These are phyloP conservation scores for Fusarium illudens DNA, from an alignment of 2,329 filamentous ascomycete genomes.

Conservation along the genomic window DNA sequence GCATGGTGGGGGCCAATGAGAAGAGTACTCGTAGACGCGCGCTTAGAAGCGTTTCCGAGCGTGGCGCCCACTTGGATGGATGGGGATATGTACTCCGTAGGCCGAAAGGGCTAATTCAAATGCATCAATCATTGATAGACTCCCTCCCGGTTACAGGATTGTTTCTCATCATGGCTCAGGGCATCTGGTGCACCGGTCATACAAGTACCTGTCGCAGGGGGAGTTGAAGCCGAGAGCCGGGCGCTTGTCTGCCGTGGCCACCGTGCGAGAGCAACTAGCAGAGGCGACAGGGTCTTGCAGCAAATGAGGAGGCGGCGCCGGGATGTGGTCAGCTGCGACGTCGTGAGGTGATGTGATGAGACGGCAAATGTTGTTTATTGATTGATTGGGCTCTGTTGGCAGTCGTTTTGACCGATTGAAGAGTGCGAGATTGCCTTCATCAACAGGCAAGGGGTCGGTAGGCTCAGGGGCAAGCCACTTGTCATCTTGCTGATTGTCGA, in stretches of 20 bases:
- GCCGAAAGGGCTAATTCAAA: background rate
- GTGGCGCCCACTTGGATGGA: background rate
- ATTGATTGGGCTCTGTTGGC: constrained; percentile 13
- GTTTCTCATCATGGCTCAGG: background rate
- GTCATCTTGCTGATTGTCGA: background rate
- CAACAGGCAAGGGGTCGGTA: background rate
- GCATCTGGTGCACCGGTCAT: background rate
- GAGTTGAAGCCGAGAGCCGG: constrained; percentile 8
- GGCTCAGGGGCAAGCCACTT: constrained; percentile 1
- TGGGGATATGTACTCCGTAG: background rate
- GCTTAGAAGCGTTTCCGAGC: constrained; percentile 34
- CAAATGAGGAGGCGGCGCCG: constrained; percentile 25
- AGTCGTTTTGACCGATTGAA: constrained; percentile 4
- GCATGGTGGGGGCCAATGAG: constrained; percentile 21
- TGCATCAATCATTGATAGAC: background rate
- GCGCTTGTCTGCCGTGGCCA: constrained; percentile 21
- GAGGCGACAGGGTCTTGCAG: constrained; percentile 19
- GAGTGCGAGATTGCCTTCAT: constrained; percentile 4
- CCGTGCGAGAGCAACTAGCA: constrained; percentile 21
- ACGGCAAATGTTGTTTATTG: constrained; percentile 5
- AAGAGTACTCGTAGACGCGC: constrained; percentile 38
- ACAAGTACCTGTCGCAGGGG: background rate
- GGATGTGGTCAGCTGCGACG: constrained; percentile 26
- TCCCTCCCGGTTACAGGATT: background rate
- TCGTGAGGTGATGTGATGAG: constrained; percentile 20